A percentile compares a stretch with the other conserved stretches of the same genome.
phyloP scores from a whole-genome alignment of 2,329 filamentous ascomycete species.

The Ploettnerulaceae sp. region DNA sequence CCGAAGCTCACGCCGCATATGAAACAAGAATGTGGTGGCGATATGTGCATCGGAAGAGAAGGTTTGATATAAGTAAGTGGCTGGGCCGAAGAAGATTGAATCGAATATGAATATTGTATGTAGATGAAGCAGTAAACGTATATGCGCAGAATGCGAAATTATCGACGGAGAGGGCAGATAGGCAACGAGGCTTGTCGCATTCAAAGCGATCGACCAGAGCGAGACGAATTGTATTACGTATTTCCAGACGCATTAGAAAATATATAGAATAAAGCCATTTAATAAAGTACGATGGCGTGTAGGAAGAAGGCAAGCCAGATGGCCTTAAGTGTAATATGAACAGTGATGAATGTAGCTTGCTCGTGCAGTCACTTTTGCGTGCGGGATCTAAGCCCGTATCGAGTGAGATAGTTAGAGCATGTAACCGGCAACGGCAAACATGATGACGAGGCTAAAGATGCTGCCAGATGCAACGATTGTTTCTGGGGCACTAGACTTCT shows the following conservation, averaged over 20 bases:
- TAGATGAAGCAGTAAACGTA: neutral
- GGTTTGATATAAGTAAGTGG: neutral
- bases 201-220: neutral
- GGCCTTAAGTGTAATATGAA: constrained; percentile 2
- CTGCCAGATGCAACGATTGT: constrained; percentile 17
- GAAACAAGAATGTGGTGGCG: neutral
- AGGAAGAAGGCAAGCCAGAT: constrained; percentile 5
- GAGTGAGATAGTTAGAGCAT: constrained; percentile 18
- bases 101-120: neutral
- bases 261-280: constrained; percentile 12
- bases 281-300: constrained; percentile 4
- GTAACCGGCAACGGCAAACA: constrained; percentile 23
- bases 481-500: constrained; percentile 20
- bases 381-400: neutral
- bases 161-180: neutral
- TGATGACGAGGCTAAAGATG: constrained; percentile 17
- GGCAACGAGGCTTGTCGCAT: neutral
- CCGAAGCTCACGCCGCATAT: neutral
- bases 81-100: neutral
- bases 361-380: neutral
- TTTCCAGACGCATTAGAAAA: constrained; percentile 31
- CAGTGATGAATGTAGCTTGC: constrained; percentile 1
- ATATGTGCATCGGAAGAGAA: constrained; percentile 1
- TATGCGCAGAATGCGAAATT: neutral
- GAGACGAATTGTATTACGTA: constrained; percentile 24